Conservation (phyloP, 2,329 filamentous ascomycete species). For the Monosporascus sp. region DNA sequence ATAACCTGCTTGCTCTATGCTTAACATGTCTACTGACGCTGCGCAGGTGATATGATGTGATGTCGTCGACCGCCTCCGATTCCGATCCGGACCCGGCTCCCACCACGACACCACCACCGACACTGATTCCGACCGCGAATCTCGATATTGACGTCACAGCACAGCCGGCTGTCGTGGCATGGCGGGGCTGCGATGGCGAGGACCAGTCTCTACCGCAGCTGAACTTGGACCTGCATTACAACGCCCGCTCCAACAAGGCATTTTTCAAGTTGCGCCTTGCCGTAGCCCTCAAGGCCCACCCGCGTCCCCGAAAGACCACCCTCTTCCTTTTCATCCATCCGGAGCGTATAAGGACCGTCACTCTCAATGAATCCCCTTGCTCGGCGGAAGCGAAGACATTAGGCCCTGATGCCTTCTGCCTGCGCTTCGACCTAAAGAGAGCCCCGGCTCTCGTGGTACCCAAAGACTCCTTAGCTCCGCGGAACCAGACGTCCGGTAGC, state of each 20-base stretch:
- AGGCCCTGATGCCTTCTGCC: conserved; percentile 8
- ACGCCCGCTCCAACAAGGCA: conserved; percentile 9
- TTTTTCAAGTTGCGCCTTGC: conserved; percentile 10
- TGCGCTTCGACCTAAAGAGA: conserved; percentile 9
- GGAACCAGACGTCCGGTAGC: conserved; percentile 9
- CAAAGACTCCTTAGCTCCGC: conserved; percentile 8
- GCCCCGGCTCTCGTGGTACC: conserved; percentile 9
- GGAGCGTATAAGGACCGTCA: conserved; percentile 8
- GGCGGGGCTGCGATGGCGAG: conserved; percentile 5
- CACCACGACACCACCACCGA: not conserved
- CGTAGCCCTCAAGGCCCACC: conserved; percentile 8
- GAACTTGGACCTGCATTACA: conserved; percentile 10
- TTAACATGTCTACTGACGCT: not conserved
- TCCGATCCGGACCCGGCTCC: conserved; percentile 4
- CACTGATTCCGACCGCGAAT: not conserved
- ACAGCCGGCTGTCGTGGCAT: conserved; percentile 6
- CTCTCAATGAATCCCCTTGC: conserved; percentile 8
- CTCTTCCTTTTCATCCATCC: conserved; percentile 11
- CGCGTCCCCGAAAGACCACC: conserved; percentile 6
- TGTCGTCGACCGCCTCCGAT: conserved; percentile 12
- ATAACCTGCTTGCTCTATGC: not conserved
- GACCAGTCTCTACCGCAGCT: conserved; percentile 3
- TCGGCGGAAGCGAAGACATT: conserved; percentile 3
- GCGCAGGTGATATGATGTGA: conserved; percentile 7
- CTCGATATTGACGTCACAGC: conserved; percentile 9